phyloP scores from a whole-genome alignment of 106 monocot species.

The Narthecium ossifragum region DNA sequence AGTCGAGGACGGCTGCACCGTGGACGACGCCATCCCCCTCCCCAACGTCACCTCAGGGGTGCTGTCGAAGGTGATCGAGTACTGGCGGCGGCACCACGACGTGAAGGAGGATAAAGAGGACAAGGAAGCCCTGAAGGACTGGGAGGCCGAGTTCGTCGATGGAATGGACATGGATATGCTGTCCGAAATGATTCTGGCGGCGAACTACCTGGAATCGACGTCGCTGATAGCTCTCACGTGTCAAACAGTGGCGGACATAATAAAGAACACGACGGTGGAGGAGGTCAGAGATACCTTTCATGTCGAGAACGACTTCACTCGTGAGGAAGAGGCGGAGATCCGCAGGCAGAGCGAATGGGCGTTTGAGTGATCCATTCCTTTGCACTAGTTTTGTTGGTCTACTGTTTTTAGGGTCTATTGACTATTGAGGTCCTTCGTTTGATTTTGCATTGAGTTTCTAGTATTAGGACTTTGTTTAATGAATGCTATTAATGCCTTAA shows the following conservation, averaged over 20 bases:
- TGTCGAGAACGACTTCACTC: constrained; percentile 2
- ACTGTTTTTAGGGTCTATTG: too few relatives aligned
- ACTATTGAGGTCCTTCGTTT: too few relatives aligned
- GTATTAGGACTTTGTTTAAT: too few relatives aligned
- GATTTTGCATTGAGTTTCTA: too few relatives aligned
- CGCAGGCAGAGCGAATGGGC: neutral
- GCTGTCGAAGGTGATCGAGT: constrained; percentile 1
- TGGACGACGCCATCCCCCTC: constrained; percentile 7
- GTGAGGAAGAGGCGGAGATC: neutral
- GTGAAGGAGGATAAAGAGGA: neutral
- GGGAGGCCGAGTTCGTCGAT: neutral
- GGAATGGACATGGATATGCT: neutral
- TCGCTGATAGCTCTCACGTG: constrained; percentile 1
- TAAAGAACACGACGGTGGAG: neutral
- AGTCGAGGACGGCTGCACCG: constrained; percentile 12
- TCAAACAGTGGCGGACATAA: neutral
- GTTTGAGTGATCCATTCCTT: too few relatives aligned
- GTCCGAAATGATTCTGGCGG: neutral
- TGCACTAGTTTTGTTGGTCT: too few relatives aligned
- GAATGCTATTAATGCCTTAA: too few relatives aligned
- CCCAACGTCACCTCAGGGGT: constrained; percentile 9
- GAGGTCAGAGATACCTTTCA: neutral
- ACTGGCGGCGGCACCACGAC: neutral
- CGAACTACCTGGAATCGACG: constrained; percentile 4
- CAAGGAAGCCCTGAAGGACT: neutral